A percentile compares a stretch with the other conserved stretches of the same genome.
These are phyloP conservation scores for Hanseniaspora mollemarum DNA, from an alignment of 805 yeast genomes.

Conservation along the genomic window DNA sequence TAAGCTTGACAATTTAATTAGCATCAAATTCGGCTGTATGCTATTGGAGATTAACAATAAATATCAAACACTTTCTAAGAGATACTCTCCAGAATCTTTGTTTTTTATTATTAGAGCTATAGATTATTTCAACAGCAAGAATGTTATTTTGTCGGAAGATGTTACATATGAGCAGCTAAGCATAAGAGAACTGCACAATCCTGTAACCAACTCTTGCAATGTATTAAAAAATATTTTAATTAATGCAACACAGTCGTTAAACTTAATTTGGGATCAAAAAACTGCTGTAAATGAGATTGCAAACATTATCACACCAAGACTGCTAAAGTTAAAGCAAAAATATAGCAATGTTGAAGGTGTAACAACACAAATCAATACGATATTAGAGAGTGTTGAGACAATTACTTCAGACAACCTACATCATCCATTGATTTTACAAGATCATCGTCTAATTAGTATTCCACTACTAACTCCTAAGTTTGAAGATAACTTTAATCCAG, in stretches of 20 bases:
- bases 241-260: slow-evolving; percentile 24
- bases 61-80: slow-evolving; percentile 70
- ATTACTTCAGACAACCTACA: slow-evolving; percentile 33
- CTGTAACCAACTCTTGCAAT: slow-evolving; percentile 14
- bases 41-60: slow-evolving; percentile 52
- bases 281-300: slow-evolving; percentile 50
- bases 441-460: slow-evolving; percentile 74
- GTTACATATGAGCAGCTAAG: slow-evolving; percentile 12
- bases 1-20: slow-evolving; percentile 32
- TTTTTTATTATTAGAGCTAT: slow-evolving; percentile 46
- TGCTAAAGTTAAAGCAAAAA: slow-evolving; percentile 27
- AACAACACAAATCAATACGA: slow-evolving; percentile 37
- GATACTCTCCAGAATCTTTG: slow-evolving; percentile 70
- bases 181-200: background rate
- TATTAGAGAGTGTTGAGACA: slow-evolving; percentile 32
- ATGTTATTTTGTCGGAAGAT: slow-evolving; percentile 18
- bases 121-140: slow-evolving; percentile 35
- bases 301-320: slow-evolving; percentile 35
- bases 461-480: slow-evolving; percentile 79
- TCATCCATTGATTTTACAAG: slow-evolving; percentile 66
- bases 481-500: slow-evolving; percentile 93
- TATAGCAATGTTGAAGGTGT: slow-evolving; percentile 31
- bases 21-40: slow-evolving; percentile 49
- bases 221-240: slow-evolving; percentile 25
- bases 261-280: slow-evolving; percentile 45